Conservation (phyloP, 1,139 yeast species). For the Geotrichum macrosporum region DNA sequence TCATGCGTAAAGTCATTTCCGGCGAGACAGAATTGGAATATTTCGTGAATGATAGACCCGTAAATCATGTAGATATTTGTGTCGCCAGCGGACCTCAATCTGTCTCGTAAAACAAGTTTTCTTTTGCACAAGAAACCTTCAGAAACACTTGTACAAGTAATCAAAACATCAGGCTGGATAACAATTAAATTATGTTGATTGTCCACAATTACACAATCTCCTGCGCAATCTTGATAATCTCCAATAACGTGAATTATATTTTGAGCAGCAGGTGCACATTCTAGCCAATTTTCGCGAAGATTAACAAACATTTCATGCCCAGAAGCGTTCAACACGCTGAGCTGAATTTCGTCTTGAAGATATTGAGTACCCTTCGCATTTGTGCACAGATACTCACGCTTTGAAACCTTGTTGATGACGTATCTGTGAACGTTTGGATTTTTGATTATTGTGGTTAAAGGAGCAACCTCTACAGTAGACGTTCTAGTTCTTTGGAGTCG, state of each 20-base stretch:
- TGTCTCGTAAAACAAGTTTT: slow-evolving; percentile 56
- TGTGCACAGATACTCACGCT: not conserved
- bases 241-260: slow-evolving; percentile 41
- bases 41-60: slow-evolving; percentile 75
- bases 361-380: not conserved
- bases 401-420: slow-evolving; percentile 1
- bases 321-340: not conserved
- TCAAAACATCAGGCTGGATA: slow-evolving; percentile 78
- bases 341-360: not conserved
- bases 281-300: slow-evolving; percentile 30
- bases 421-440: slow-evolving; percentile 17
- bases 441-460: slow-evolving; percentile 6
- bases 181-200: slow-evolving; percentile 52
- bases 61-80: slow-evolving; percentile 56
- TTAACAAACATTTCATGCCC: not conserved
- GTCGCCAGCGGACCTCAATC: slow-evolving; percentile 53
- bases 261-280: slow-evolving; percentile 26
- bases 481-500: slow-evolving; percentile 13
- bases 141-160: slow-evolving; percentile 79
- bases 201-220: slow-evolving; percentile 45
- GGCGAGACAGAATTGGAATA: slow-evolving; percentile 66
- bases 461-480: slow-evolving; percentile 5
- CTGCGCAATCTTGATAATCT: slow-evolving; percentile 21
- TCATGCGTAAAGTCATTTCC: slow-evolving; percentile 43
- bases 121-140: slow-evolving; percentile 71